Percentiles rank a stretch among this genome's conserved stretches.
Evolutionary conservation across 2,329 filamentous ascomycete species (phyloP).

Genomic region (Pseudopithomyces chartarum): DNA sequence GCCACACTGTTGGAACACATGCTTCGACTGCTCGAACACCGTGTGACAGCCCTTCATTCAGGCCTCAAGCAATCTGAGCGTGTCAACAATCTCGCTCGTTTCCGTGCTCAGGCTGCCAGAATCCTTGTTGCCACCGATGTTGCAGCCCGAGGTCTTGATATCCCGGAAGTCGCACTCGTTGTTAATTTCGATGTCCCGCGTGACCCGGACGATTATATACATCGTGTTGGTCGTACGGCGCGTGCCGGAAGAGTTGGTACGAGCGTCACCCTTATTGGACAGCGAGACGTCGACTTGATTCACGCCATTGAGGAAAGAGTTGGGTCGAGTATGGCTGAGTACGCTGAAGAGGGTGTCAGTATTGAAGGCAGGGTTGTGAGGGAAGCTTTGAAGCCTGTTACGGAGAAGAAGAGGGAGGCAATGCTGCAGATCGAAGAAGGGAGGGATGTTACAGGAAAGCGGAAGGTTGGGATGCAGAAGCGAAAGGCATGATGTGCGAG

Average conservation of each 20-base stretch:
- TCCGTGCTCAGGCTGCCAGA: slow-evolving; percentile 85
- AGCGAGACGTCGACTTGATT: slow-evolving; percentile 90
- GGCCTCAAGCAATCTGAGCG: slow-evolving; percentile 83
- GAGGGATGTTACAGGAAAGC: slow-evolving; percentile 87
- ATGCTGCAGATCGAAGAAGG: slow-evolving; percentile 89
- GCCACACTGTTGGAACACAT: slow-evolving; percentile 89
- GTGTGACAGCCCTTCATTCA: slow-evolving; percentile 90
- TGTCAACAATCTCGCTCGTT: slow-evolving; percentile 85
- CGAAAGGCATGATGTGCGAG: too few relatives aligned
- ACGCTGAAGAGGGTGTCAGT: slow-evolving; percentile 89
- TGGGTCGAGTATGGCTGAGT: slow-evolving; percentile 78
- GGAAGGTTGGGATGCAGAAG: slow-evolving; percentile 52
- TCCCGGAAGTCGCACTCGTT: slow-evolving; percentile 87
- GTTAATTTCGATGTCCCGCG: slow-evolving; percentile 95
- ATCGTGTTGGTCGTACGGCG: slow-evolving; percentile 92
- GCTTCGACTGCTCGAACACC: slow-evolving; percentile 82
- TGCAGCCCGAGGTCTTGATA: slow-evolving; percentile 91
- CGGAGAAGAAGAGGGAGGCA: slow-evolving; percentile 95
- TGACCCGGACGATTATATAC: slow-evolving; percentile 97
- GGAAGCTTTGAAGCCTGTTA: slow-evolving; percentile 84
- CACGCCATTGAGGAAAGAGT: slow-evolving; percentile 82
- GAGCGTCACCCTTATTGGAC: slow-evolving; percentile 85
- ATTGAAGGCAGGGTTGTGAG: slow-evolving; percentile 87
- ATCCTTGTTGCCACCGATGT: slow-evolving; percentile 96
- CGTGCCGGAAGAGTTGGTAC: slow-evolving; percentile 85